A percentile compares a stretch with the other conserved stretches of the same genome.
Evolutionary conservation across 2,329 filamentous ascomycete species (phyloP).

Genomic region (Pyrenophora graminea): DNA sequence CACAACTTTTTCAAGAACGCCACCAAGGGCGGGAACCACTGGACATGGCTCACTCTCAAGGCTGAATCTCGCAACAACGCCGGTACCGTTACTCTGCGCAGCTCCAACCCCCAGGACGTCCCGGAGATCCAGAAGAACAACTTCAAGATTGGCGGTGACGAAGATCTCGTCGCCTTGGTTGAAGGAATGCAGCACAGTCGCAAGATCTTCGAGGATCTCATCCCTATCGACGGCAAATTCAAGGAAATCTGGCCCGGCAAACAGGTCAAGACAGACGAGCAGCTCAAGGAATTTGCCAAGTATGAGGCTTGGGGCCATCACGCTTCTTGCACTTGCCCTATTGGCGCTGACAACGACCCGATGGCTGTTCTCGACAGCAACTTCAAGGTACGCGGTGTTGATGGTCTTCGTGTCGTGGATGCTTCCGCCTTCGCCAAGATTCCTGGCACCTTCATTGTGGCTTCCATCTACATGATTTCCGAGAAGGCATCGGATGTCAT

Average conservation of each 20-base stretch:
- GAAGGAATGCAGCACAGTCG: constrained; percentile 62
- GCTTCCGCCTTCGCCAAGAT: constrained; percentile 39
- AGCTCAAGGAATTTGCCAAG: constrained; percentile 45
- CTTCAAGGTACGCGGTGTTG: constrained; percentile 58
- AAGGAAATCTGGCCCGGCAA: constrained; percentile 55
- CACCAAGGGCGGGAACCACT: constrained; percentile 51
- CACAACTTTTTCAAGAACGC: constrained; percentile 57
- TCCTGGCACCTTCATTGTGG: constrained; percentile 58
- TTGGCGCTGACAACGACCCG: constrained; percentile 55
- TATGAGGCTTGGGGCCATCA: constrained; percentile 56
- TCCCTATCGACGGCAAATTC: constrained; percentile 52
- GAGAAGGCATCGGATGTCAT: constrained; percentile 68
- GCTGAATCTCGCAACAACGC: constrained; percentile 63
- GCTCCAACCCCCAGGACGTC: constrained; percentile 63
- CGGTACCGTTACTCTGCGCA: constrained; percentile 64
- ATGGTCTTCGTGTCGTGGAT: constrained; percentile 57
- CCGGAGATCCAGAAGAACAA: constrained; percentile 56
- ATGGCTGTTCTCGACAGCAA: constrained; percentile 59
- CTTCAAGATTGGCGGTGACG: constrained; percentile 22
- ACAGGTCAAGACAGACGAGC: constrained; percentile 49
- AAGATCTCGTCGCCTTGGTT: constrained; percentile 57
- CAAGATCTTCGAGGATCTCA: constrained; percentile 43
- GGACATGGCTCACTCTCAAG: constrained; percentile 60
- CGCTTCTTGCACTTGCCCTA: constrained; percentile 61
- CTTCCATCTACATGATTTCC: constrained; percentile 60